phyloP scores from a whole-genome alignment of 257 asterid species.

The Sherardia arvensis region DNA sequence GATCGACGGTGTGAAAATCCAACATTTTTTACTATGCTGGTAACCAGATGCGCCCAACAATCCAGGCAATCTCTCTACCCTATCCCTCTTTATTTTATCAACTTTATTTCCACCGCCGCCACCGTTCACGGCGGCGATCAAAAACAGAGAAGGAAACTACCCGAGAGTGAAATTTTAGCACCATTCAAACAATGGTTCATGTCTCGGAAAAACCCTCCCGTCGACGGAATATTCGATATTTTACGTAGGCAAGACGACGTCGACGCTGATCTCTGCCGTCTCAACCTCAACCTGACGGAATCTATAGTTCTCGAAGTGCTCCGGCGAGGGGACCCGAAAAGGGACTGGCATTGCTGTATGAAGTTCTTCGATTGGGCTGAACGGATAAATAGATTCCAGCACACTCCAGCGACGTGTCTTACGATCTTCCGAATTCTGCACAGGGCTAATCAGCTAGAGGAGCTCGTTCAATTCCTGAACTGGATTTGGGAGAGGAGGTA shows the following conservation, averaged over 20 bases:
- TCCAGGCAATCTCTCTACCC: constrained; percentile 4
- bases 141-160: background rate
- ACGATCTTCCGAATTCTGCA: constrained; percentile 54
- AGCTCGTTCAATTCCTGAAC: constrained; percentile 44
- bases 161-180: constrained; percentile 22
- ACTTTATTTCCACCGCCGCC: constrained; percentile 5
- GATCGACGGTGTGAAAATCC: background rate
- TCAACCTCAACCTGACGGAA: constrained; percentile 48
- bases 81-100: constrained; percentile 2
- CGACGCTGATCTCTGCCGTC: constrained; percentile 35
- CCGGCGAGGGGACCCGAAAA: constrained; percentile 27
- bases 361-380: constrained; percentile 96
- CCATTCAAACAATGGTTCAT: constrained; percentile 65
- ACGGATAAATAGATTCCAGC: constrained; percentile 56
- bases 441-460: constrained; percentile 36
- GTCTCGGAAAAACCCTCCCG: constrained; percentile 37
- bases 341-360: constrained; percentile 61
- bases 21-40: constrained; percentile 10
- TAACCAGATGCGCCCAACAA: constrained; percentile 8
- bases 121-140: background rate
- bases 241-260: constrained; percentile 43
- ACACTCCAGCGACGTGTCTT: constrained; percentile 53
- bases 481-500: constrained; percentile 26
- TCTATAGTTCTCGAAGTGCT: constrained; percentile 43
- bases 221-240: constrained; percentile 46